These are phyloP conservation scores for Pseudozyma sp. DNA, from an alignment of 1,284 basidiomycete species.

Conservation along the genomic window DNA sequence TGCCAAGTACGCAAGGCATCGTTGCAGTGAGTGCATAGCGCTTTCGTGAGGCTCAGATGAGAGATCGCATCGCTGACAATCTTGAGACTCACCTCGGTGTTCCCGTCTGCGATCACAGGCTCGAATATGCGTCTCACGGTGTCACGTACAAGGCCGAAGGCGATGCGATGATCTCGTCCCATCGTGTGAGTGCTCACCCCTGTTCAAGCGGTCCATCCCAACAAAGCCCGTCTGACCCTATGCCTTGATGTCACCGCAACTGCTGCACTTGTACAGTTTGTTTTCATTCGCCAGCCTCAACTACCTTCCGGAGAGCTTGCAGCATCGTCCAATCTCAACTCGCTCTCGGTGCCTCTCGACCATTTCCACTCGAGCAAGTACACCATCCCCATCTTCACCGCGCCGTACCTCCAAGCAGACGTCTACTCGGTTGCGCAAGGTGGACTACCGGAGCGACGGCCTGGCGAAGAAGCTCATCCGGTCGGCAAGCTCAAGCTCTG, in stretches of 20 bases:
- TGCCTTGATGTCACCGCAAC: background rate
- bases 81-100: background rate
- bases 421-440: slow-evolving; percentile 54
- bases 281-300: slow-evolving; percentile 52
- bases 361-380: slow-evolving; percentile 51
- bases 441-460: slow-evolving; percentile 49
- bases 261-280: slow-evolving; percentile 27
- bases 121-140: slow-evolving; percentile 24
- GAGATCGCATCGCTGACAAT: background rate
- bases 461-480: slow-evolving; percentile 24
- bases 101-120: slow-evolving; percentile 5
- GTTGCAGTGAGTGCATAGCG: slow-evolving; percentile 31
- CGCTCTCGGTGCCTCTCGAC: slow-evolving; percentile 54
- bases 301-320: slow-evolving; percentile 4
- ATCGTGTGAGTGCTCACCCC: slow-evolving; percentile 34
- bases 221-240: too few relatives aligned
- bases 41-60: background rate
- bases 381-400: slow-evolving; percentile 58
- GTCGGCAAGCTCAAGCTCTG: slow-evolving; percentile 58
- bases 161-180: slow-evolving; percentile 46
- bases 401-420: slow-evolving; percentile 54
- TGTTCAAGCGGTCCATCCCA: too few relatives aligned
- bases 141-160: slow-evolving; percentile 52
- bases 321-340: slow-evolving; percentile 12
- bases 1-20: slow-evolving; percentile 34